Evolutionary conservation across 495 filamentous ascomycete genomes (phyloP).

Genomic region (Penicillium psychrofluorescens): DNA sequence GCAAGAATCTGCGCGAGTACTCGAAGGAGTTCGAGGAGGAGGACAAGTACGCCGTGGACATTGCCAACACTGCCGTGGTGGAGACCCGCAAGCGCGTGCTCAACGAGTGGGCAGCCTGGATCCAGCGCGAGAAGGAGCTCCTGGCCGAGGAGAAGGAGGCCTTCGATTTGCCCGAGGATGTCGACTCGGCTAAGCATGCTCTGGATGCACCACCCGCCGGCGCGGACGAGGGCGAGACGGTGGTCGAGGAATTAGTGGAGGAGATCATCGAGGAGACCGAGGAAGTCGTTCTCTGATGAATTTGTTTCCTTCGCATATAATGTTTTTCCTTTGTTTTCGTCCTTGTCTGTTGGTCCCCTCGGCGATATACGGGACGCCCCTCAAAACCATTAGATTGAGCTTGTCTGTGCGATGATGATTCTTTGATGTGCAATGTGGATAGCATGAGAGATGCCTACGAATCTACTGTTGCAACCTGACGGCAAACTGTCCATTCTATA

Average conservation of each 20-base stretch:
- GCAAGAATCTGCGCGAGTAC: constrained; percentile 97
- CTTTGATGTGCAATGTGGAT: constrained; percentile 29
- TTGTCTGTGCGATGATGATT: constrained; percentile 13
- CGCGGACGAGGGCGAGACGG: constrained; percentile 56
- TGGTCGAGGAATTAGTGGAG: constrained; percentile 85
- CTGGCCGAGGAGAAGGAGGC: constrained; percentile 62
- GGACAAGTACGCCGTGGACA: constrained; percentile 83
- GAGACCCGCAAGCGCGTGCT: constrained; percentile 77
- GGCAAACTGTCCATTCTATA: constrained; percentile 4
- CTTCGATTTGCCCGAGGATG: constrained; percentile 58
- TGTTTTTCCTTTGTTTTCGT: constrained; percentile 26
- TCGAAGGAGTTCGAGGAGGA: constrained; percentile 90
- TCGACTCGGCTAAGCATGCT: constrained; percentile 47
- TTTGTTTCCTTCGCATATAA: constrained; percentile 30
- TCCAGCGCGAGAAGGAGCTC: constrained; percentile 65
- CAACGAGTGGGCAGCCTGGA: constrained; percentile 86
- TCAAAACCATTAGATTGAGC: constrained; percentile 26
- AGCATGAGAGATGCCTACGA: constrained; percentile 30
- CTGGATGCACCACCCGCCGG: constrained; percentile 38
- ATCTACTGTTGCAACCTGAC: constrained; percentile 8
- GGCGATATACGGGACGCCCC: constrained; percentile 19
- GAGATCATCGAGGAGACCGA: constrained; percentile 92
- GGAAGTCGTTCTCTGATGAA: constrained; percentile 56
- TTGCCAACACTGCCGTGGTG: constrained; percentile 87
- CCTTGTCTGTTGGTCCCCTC: constrained; percentile 16